phyloP scores from a whole-genome alignment of 2,329 filamentous ascomycete species.

The Pestalotiopsis sp. region DNA sequence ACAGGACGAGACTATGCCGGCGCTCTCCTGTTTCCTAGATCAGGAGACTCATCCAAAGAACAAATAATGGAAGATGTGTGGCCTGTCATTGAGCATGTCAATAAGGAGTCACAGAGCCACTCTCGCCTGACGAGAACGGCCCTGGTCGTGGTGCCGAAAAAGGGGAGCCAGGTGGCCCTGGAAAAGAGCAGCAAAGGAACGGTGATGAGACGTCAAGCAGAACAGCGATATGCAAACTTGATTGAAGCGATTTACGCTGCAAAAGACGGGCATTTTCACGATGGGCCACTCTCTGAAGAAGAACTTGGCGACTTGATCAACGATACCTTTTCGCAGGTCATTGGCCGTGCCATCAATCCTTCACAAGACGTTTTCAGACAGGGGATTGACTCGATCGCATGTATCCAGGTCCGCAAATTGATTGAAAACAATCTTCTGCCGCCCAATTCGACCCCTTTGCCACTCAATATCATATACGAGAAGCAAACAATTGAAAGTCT shows the following conservation, averaged over 20 bases:
- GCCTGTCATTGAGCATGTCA: constrained; percentile 48
- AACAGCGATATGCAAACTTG: constrained; percentile 46
- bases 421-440: constrained; percentile 30
- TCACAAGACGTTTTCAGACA: constrained; percentile 58
- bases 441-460: constrained; percentile 33
- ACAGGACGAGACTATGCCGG: constrained; percentile 59
- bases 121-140: constrained; percentile 52
- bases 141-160: constrained; percentile 47
- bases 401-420: constrained; percentile 51
- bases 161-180: constrained; percentile 39
- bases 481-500: constrained; percentile 51
- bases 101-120: constrained; percentile 51
- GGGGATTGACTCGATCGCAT: constrained; percentile 63
- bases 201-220: constrained; percentile 53
- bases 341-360: constrained; percentile 31
- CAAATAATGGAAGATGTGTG: constrained; percentile 45
- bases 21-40: constrained; percentile 53
- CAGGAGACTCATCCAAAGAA: constrained; percentile 29
- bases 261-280: background rate
- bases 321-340: constrained; percentile 33
- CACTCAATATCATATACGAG: constrained; percentile 63
- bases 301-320: constrained; percentile 38
- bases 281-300: constrained; percentile 23
- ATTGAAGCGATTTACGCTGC: constrained; percentile 50
- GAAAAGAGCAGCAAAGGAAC: constrained; percentile 67